Percentiles rank a stretch among this genome's conserved stretches.
Conservation (phyloP, 495 filamentous ascomycete genomes). For the Aspergillus ostianus region DNA sequence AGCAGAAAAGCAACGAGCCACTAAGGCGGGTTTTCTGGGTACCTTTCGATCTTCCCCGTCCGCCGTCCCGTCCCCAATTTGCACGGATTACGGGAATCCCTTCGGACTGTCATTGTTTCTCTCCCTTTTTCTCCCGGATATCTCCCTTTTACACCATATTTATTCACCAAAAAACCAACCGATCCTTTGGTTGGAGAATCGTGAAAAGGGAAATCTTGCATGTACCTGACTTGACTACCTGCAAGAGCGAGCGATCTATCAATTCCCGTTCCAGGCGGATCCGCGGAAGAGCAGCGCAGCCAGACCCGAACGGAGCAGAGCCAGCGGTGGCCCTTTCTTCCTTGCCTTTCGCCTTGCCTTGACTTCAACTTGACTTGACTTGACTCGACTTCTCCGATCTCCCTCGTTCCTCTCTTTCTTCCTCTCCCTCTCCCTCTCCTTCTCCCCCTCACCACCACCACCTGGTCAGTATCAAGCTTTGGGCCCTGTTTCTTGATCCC, state of each 20-base stretch:
- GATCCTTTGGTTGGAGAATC: neutral
- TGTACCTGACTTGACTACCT: too few species aligned
- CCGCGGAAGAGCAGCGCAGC: slow-evolving; percentile 7
- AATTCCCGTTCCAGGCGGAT: slow-evolving; percentile 13
- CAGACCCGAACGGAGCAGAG: neutral
- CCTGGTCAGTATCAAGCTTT: slow-evolving; percentile 1
- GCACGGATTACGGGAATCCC: slow-evolving; percentile 17
- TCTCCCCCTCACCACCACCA: slow-evolving; percentile 7
- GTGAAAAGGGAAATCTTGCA: too few species aligned
- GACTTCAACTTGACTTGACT: neutral
- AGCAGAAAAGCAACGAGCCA: slow-evolving; percentile 2
- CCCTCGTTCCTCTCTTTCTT: slow-evolving; percentile 12
- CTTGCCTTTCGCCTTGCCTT: slow-evolving; percentile 5
- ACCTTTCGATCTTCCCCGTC: slow-evolving; percentile 18
- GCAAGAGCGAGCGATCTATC: slow-evolving; percentile 16
- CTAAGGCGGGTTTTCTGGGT: slow-evolving; percentile 17
- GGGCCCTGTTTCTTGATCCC: slow-evolving; percentile 11
- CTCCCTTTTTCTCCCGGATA: slow-evolving; percentile 10
- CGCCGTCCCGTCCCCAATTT: slow-evolving; percentile 17
- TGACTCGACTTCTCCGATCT: neutral
- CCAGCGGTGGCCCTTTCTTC: slow-evolving; percentile 15
- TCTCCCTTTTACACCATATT: too few species aligned
- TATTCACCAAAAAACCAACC: neutral
- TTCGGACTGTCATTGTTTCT: slow-evolving; percentile 11
- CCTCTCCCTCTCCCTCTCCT: slow-evolving; percentile 5